A percentile compares a stretch with the other conserved stretches of the same genome.
Conservation (phyloP, 768 basidiomycete species). For the Boletus rubroflammeus region DNA sequence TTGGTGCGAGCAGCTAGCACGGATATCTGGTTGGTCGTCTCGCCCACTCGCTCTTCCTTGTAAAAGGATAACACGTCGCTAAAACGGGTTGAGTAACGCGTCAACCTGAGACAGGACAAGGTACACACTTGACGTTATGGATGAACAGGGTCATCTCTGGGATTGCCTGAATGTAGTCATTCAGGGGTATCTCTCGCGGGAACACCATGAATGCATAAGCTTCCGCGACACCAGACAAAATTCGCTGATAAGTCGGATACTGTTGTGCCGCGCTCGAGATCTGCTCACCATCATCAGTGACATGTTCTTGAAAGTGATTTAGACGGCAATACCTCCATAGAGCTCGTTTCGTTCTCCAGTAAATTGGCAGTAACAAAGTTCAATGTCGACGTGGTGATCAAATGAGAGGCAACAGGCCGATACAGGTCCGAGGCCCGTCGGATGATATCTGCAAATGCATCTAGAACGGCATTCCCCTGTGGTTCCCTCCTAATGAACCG, state of each 20-base stretch:
- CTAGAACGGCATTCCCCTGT: conserved; percentile 32
- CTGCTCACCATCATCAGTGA: conserved; percentile 1
- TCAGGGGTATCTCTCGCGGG: conserved; percentile 29
- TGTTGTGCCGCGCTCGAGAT: conserved; percentile 22
- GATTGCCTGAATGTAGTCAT: conserved; percentile 36
- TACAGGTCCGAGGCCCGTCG: conserved; percentile 29
- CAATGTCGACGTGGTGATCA: conserved; percentile 36
- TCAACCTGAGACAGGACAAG: neutral
- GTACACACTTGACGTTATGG: conserved; percentile 36
- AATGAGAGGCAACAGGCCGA: conserved; percentile 28
- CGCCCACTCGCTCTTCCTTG: conserved; percentile 38
- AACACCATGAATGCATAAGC: conserved; percentile 38
- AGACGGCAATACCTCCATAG: conserved; percentile 22
- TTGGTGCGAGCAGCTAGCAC: conserved; percentile 24
- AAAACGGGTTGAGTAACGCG: neutral
- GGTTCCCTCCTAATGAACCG: conserved; percentile 26
- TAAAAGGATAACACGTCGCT: conserved; percentile 43
- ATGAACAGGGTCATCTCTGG: conserved; percentile 36
- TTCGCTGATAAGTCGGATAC: conserved; percentile 27
- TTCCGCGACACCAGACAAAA: conserved; percentile 34
- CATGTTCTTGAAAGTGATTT: neutral
- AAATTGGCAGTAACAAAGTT: conserved; percentile 34
- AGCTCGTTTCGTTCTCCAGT: conserved; percentile 31
- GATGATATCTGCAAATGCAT: conserved; percentile 34
- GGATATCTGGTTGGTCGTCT: conserved; percentile 36